Conservation (phyloP, 257 asterid species). For the Capsicum rhomboideum region DNA sequence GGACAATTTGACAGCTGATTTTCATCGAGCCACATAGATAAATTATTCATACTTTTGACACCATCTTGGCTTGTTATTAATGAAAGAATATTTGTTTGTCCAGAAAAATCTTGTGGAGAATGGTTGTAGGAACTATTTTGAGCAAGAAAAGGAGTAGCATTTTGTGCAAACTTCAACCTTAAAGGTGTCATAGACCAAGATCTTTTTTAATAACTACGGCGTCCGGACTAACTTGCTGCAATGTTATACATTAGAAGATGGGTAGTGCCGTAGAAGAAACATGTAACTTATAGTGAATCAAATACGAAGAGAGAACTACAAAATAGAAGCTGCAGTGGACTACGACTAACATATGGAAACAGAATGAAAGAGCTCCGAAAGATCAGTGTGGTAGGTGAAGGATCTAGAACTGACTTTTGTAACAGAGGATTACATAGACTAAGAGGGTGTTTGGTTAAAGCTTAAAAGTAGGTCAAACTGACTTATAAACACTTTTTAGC, state of each 20-base stretch:
- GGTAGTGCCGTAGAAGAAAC: not conserved
- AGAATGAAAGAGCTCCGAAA: not conserved
- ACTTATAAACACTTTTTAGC: not conserved
- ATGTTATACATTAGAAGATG: not conserved
- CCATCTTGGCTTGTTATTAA: not conserved
- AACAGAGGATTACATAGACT: not conserved
- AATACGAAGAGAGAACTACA: not conserved
- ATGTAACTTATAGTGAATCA: not conserved
- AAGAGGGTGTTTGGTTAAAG: too few relatives aligned
- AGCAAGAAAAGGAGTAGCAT: not conserved
- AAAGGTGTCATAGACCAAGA: not conserved
- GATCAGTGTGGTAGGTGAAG: not conserved
- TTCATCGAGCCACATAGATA: not conserved
- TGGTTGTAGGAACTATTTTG: not conserved
- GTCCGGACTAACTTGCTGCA: too few relatives aligned
- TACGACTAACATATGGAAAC: not conserved
- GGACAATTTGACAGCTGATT: not conserved
- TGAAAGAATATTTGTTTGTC: not conserved
- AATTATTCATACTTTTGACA: not conserved
- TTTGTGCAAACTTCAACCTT: not conserved
- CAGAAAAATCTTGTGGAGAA: not conserved
- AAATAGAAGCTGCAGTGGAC: not conserved
- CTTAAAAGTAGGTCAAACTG: not conserved
- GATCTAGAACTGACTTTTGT: not conserved
- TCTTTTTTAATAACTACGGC: too few relatives aligned